Conservation (phyloP, 106 monocot genomes). For the Amphibolis antarctica region DNA sequence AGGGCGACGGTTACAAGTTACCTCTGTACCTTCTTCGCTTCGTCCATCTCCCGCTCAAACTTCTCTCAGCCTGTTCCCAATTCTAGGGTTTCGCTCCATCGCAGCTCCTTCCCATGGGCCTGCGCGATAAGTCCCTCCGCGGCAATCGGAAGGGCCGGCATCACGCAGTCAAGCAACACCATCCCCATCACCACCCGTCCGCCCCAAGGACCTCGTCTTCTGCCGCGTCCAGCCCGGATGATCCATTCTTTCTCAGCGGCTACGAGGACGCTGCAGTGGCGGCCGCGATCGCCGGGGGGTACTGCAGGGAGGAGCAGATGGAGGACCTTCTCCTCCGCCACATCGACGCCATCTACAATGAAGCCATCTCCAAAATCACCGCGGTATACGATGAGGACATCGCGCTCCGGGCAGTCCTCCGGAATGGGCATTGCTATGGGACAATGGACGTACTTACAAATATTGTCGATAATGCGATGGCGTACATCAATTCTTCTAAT, state of each 20-base stretch:
- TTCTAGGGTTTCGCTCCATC: neutral
- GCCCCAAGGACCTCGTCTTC: neutral
- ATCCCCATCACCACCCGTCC: neutral
- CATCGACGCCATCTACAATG: conserved; percentile 65
- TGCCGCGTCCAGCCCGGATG: neutral
- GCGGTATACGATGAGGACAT: conserved; percentile 42
- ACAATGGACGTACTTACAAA: conserved; percentile 60
- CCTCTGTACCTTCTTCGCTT: neutral
- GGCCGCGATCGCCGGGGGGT: conserved; percentile 30
- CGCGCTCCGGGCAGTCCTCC: conserved; percentile 55
- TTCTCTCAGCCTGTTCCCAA: neutral
- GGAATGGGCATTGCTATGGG: conserved; percentile 75
- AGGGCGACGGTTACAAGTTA: too few relatives aligned
- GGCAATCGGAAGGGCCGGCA: conserved; percentile 13
- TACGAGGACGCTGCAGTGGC: neutral
- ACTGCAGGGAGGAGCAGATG: conserved; percentile 85
- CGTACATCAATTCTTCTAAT: conserved; percentile 24
- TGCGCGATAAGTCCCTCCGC: conserved; percentile 24
- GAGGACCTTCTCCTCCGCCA: conserved; percentile 62
- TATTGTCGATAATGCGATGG: conserved; percentile 56
- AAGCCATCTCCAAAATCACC: conserved; percentile 47
- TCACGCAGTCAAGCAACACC: conserved; percentile 5
- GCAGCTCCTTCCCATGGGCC: conserved; percentile 16
- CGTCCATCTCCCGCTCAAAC: neutral
- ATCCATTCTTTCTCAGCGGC: neutral